A percentile compares a stretch with the other conserved stretches of the same genome.
These are phyloP conservation scores for Neurospora sp. DNA, from an alignment of 495 filamentous ascomycete genomes.

Conservation along the genomic window DNA sequence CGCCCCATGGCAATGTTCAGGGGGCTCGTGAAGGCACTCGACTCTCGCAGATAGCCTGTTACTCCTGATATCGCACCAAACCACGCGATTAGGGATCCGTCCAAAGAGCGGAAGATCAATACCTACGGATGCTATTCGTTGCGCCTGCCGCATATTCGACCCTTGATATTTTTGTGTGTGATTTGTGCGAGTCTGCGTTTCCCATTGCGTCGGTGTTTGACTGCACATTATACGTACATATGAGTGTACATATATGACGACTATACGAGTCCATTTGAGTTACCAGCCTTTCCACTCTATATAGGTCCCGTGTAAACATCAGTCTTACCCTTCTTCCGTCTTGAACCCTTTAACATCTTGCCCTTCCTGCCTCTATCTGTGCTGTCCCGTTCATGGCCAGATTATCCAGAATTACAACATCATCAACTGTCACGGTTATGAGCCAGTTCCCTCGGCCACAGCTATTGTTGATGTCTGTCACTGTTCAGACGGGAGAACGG, in stretches of 20 bases:
- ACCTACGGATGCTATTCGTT: background rate
- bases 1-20: slow-evolving; percentile 12
- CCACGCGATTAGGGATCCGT: background rate
- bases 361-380: background rate
- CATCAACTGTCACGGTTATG: background rate
- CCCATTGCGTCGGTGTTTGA: background rate
- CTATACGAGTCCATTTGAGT: background rate
- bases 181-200: background rate
- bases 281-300: background rate
- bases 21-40: slow-evolving; percentile 13
- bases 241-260: background rate
- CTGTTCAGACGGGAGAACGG: background rate
- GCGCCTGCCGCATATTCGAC: background rate
- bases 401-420: no score
- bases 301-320: background rate
- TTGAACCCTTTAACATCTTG: background rate
- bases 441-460: background rate
- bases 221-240: background rate
- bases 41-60: slow-evolving; percentile 7
- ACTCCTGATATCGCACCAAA: background rate
- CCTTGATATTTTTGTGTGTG: background rate
- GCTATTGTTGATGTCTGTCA: background rate
- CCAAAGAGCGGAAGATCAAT: background rate
- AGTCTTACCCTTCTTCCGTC: background rate
- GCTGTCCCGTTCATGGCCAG: no score